These are phyloP conservation scores for Chrysosporium keratinophilum DNA, from an alignment of 2,329 filamentous ascomycete species.

Conservation along the genomic window DNA sequence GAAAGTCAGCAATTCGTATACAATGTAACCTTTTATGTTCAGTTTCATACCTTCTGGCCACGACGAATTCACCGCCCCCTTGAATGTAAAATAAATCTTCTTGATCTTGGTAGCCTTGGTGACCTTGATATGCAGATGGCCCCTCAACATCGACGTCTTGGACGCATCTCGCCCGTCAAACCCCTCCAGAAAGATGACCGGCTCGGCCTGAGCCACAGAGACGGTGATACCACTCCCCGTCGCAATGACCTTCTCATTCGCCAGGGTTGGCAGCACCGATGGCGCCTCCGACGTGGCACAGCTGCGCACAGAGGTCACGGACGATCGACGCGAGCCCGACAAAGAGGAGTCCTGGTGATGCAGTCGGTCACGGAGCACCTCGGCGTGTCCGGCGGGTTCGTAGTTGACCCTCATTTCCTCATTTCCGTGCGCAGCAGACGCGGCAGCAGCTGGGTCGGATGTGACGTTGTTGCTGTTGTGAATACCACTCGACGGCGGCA, in stretches of 20 bases:
- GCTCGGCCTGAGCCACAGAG: conserved; percentile 39
- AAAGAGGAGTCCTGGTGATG: conserved; percentile 21
- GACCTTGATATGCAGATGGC: conserved; percentile 69
- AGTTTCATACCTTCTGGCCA: conserved; percentile 68
- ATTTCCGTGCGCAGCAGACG: neutral
- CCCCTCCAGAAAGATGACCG: conserved; percentile 40
- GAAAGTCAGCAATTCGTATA: neutral
- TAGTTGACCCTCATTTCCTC: neutral
- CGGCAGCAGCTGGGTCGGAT: neutral
- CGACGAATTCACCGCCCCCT: conserved; percentile 75
- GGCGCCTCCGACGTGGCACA: conserved; percentile 20
- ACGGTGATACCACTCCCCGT: conserved; percentile 41
- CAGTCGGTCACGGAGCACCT: conserved; percentile 18
- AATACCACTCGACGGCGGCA: neutral
- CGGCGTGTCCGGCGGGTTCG: conserved; percentile 10
- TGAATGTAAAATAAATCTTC: conserved; percentile 74
- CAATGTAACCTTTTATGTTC: neutral
- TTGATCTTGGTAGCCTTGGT: conserved; percentile 90
- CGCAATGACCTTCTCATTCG: conserved; percentile 39
- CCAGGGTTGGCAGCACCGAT: conserved; percentile 28
- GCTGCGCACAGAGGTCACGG: conserved; percentile 15
- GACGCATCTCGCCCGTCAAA: conserved; percentile 43
- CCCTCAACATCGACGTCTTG: conserved; percentile 72
- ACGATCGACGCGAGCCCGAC: conserved; percentile 15
- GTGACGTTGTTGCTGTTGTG: neutral